phyloP scores from a whole-genome alignment of 208 protist species.

The Acanthamoeba healyi region DNA sequence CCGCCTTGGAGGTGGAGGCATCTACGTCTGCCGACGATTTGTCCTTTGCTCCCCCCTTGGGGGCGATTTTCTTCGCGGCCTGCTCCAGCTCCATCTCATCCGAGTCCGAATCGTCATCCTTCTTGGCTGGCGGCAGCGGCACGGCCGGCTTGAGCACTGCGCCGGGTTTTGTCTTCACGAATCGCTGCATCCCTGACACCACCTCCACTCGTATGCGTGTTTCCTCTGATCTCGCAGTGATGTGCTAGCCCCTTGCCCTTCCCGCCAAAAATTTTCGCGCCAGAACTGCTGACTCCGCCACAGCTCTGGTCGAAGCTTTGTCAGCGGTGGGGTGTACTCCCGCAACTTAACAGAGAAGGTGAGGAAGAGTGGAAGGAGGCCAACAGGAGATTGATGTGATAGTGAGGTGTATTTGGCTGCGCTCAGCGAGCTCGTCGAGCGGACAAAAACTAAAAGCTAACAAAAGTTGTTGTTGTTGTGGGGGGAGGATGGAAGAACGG shows the following conservation, averaged over 20 bases:
- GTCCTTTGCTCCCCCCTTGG: background rate
- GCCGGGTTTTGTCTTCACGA: slow-evolving; percentile 12
- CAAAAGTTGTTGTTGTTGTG: too few species aligned
- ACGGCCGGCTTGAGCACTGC: slow-evolving; percentile 2
- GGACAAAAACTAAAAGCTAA: too few species aligned
- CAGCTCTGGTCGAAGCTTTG: too few species aligned
- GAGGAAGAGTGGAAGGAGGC: too few species aligned
- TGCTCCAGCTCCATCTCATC: slow-evolving; percentile 14
- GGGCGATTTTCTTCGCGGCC: background rate
- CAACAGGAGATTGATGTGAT: too few species aligned
- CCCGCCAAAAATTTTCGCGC: background rate
- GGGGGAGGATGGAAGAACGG: too few species aligned
- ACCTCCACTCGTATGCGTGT: too few species aligned
- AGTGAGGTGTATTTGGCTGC: too few species aligned
- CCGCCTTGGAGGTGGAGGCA: too few species aligned
- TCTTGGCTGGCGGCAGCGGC: background rate
- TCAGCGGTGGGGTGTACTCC: too few species aligned
- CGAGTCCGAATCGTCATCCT: background rate
- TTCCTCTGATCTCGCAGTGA: background rate
- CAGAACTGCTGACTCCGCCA: background rate
- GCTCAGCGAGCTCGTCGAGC: too few species aligned
- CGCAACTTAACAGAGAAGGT: too few species aligned
- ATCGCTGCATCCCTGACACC: background rate
- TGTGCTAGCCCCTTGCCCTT: background rate
- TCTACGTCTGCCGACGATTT: background rate